Evolutionary conservation across 495 filamentous ascomycete species (phyloP).

Genomic region (Margaritispora aquatica): DNA sequence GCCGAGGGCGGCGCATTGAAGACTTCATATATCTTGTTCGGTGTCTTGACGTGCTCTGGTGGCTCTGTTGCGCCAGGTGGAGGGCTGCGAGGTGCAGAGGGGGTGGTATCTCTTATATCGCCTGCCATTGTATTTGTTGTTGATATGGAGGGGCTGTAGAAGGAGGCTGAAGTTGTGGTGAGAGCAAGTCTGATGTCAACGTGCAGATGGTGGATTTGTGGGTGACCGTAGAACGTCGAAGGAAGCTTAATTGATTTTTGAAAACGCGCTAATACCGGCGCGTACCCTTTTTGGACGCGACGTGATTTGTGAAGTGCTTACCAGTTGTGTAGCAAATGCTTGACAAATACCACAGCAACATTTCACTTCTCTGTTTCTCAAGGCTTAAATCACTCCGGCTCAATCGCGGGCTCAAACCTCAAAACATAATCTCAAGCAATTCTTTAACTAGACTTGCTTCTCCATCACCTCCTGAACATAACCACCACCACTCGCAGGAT

Average conservation of each 20-base stretch:
- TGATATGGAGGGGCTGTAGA: background rate
- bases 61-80: slow-evolving; percentile 31
- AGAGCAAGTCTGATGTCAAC: background rate
- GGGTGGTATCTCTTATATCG: slow-evolving; percentile 27
- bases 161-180: background rate
- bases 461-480: slow-evolving; percentile 4
- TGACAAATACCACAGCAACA: background rate
- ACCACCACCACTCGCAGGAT: slow-evolving; percentile 2
- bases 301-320: slow-evolving; percentile 2
- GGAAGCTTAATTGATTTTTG: background rate
- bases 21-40: slow-evolving; percentile 30
- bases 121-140: slow-evolving; percentile 21
- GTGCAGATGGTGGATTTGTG: background rate
- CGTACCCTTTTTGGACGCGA: slow-evolving; percentile 3
- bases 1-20: slow-evolving; percentile 27
- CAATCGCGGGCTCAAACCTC: background rate
- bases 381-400: background rate
- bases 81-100: slow-evolving; percentile 25
- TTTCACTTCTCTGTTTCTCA: background rate
- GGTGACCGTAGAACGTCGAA: background rate
- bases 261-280: background rate
- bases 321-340: background rate
- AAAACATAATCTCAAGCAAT: background rate
- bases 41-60: slow-evolving; percentile 27
- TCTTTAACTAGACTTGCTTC: slow-evolving; percentile 23